Conservation (phyloP, 2,329 filamentous ascomycete species). For the Hymenoscyphus repandus region DNA sequence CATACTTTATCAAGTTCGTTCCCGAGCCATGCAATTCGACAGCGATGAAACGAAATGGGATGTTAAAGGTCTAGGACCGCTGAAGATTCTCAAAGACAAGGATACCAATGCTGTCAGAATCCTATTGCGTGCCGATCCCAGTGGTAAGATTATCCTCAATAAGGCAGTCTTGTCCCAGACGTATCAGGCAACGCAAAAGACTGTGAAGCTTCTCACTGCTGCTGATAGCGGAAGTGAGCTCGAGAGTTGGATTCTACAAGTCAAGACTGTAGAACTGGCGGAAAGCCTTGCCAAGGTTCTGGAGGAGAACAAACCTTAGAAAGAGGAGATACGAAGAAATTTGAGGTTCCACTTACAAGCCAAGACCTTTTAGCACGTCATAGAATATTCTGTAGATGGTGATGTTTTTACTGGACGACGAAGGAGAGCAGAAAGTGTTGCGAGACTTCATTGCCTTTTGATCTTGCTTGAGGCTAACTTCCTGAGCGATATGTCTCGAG, state of each 20-base stretch:
- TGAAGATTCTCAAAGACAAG: constrained; percentile 71
- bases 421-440: no score
- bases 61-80: constrained; percentile 63
- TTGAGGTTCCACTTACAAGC: no score
- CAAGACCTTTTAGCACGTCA: no score
- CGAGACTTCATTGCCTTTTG: no score
- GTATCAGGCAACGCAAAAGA: constrained; percentile 59
- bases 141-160: constrained; percentile 71
- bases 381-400: no score
- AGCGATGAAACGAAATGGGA: constrained; percentile 57
- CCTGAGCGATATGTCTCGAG: no score
- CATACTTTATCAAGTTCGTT: constrained; percentile 62
- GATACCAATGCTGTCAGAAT: constrained; percentile 61
- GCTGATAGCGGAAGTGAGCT: constrained; percentile 53
- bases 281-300: constrained; percentile 40
- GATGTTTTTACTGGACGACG: no score
- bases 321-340: not conserved
- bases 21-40: constrained; percentile 62
- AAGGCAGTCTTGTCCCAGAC: constrained; percentile 56
- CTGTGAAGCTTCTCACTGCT: constrained; percentile 52
- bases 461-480: no score
- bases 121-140: constrained; percentile 68
- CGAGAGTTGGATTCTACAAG: constrained; percentile 67
- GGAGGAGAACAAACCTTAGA: constrained; percentile 42
- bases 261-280: constrained; percentile 52